Evolutionary conservation across 352 stramenopile genomes (phyloP), one percentile per base, ranked within the genome.

Genomic region (Phytophthora fragariae): DNA sequence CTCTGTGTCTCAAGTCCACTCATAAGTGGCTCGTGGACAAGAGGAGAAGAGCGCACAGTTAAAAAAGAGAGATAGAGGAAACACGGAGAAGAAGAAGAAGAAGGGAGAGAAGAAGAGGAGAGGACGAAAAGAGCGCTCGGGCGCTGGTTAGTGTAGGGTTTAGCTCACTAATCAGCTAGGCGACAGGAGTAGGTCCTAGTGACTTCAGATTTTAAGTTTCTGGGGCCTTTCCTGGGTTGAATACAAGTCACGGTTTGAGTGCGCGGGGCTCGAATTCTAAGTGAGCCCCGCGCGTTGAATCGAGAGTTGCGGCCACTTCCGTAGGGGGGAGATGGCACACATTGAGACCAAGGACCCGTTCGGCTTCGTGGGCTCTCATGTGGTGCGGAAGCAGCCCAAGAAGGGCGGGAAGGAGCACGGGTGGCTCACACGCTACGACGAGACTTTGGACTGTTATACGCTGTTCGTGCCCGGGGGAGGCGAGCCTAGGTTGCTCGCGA

Each of bases 391-490:
- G 12, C 29, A 75, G 55, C 73, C 56, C 29, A 61, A 65, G 44
- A 77, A 67, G 14, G 54, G 63, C 9, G 50, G 47, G 8, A 67
- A 80, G 19, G 79, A 84, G 57, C 84, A 89, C 69, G 83, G 83
- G 15, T 92, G 87, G 87, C 75, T 94, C 70, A 94, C 87, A 54
- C 79, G 84, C 33, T 94, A 92, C 65, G 81, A 94, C 57, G 70
- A 79, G 49, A 65, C 71, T 5, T 56, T 91, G 39, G 87, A 94
- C 68, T 76, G 59, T 65, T 94, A 93, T 71, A 86, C 84, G 59
- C 70, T 94, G 49, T 92, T 92, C 46, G 69, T 89, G 12, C 87
- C 87, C 11, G 77, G 70, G 27, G 68, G 67, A 29, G 77, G 68
- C 24, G 70, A 75, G 19, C 77, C 67, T 11, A 62, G 57, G 70